These are phyloP conservation scores for Clavaria fumosa DNA, from an alignment of 768 basidiomycete species.

Conservation along the genomic window DNA sequence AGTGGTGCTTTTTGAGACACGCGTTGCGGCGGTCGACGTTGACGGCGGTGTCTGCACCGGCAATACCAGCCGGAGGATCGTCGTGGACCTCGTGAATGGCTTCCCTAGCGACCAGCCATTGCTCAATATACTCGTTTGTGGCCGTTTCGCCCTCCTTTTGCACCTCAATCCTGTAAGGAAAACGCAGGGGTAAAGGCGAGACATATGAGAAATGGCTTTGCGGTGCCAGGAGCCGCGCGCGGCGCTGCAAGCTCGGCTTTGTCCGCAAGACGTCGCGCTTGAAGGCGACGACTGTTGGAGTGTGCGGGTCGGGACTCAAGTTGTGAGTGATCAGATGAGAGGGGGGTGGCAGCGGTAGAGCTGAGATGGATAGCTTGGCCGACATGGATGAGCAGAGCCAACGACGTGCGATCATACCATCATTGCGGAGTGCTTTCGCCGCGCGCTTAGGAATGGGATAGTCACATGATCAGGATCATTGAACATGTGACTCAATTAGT, in stretches of 20 bases:
- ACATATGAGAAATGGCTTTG: conserved; percentile 67
- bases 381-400: neutral
- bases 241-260: conserved; percentile 52
- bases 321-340: conserved; percentile 28
- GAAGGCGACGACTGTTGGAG: conserved; percentile 37
- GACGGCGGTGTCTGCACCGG: neutral
- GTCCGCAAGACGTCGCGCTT: conserved; percentile 30
- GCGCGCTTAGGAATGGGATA: too few species aligned
- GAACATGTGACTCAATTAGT: too few species aligned
- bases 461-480: too few species aligned
- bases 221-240: conserved; percentile 42
- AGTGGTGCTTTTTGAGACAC: conserved; percentile 33
- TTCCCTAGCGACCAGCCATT: conserved; percentile 60
- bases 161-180: conserved; percentile 63
- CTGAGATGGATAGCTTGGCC: conserved; percentile 27
- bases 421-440: neutral
- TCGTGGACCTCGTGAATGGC: conserved; percentile 23
- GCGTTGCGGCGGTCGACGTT: conserved; percentile 13
- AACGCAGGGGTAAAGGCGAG: conserved; percentile 65
- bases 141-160: conserved; percentile 34
- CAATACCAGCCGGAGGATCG: conserved; percentile 4
- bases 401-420: neutral
- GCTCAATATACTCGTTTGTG: conserved; percentile 61
- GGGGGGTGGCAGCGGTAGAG: conserved; percentile 31
- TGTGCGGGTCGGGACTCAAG: conserved; percentile 42